phyloP scores from a whole-genome alignment of 306 rosid genomes.

The Prosopis cineraria region DNA sequence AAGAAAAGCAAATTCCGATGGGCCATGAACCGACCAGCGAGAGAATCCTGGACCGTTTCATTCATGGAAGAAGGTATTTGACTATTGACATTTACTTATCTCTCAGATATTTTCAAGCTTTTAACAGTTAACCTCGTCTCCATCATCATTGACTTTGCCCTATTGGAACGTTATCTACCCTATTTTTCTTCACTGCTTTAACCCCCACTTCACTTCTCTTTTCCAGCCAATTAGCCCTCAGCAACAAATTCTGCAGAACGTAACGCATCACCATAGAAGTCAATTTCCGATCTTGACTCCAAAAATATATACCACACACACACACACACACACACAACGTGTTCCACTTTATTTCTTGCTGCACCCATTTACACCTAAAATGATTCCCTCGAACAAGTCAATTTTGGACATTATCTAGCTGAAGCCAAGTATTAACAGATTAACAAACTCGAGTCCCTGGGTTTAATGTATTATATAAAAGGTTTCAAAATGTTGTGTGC shows the following conservation, averaged over 20 bases:
- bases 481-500: not conserved
- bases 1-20: not conserved
- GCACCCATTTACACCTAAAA: not conserved
- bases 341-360: not conserved
- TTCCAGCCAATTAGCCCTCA: not conserved
- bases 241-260: not conserved
- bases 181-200: not conserved
- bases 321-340: not conserved
- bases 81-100: not conserved
- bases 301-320: not conserved
- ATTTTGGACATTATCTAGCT: not conserved
- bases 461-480: not conserved
- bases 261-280: not conserved
- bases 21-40: not conserved
- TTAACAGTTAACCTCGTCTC: not conserved
- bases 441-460: slow-evolving; percentile 8
- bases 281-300: not conserved
- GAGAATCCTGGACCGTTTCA: not conserved
- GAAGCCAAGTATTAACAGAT: not conserved
- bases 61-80: not conserved
- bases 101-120: not conserved
- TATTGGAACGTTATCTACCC: not conserved
- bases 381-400: not conserved
- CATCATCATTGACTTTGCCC: not conserved
- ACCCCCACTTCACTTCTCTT: not conserved